Evolutionary conservation across 139 green algal genomes (phyloP), one percentile per base, ranked within the genome.

Genomic region (Chlamydomonas sp.): DNA sequence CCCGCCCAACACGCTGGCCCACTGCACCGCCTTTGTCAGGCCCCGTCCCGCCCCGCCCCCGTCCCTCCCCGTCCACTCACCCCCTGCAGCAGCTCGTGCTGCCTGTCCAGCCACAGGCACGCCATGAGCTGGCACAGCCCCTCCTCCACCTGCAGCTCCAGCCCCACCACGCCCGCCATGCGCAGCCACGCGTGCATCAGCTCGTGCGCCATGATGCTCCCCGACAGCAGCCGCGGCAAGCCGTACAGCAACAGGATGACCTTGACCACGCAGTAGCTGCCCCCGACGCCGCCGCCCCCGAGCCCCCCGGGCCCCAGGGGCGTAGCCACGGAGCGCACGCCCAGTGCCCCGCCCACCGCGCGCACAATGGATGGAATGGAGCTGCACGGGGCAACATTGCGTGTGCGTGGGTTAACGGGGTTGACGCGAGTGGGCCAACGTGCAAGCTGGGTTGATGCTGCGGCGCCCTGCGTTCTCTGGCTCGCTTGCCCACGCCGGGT

Each of bases 121-220:
- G 95, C 96, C 96, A 99, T 96, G 20, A 99, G 93, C 92, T 99
- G 97, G 87, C 95, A 98, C 78, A 99, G 86, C 0, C 97, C 97
- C 92, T 99, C 97, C 92, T 99, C 97, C 74, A 95, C 92, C 72
- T 96, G 81, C 66, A 88, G 88, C 6, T 89, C 60, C 79, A 99
- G 92, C 60, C 85, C 69, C 7, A 89, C 92, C 79, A 95, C 91
- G 7, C 93, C 89, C 78, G 90, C 90, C 80, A 98, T 93, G 5
- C 96, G 93, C 84, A 99, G 87, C 85, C 93, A 99, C 1, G 96
- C 97, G 88, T 99, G 97, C 96, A 97, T 98, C 66, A 96, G 89
- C 93, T 99, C 97, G 86, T 99, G 97, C 49, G 96, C 97, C 6
- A 99, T 90, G 86, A 99, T 97, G 83, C 87, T 93, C 67, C 94